phyloP scores from a whole-genome alignment of 768 basidiomycete genomes.

The Suillus subluteus region DNA sequence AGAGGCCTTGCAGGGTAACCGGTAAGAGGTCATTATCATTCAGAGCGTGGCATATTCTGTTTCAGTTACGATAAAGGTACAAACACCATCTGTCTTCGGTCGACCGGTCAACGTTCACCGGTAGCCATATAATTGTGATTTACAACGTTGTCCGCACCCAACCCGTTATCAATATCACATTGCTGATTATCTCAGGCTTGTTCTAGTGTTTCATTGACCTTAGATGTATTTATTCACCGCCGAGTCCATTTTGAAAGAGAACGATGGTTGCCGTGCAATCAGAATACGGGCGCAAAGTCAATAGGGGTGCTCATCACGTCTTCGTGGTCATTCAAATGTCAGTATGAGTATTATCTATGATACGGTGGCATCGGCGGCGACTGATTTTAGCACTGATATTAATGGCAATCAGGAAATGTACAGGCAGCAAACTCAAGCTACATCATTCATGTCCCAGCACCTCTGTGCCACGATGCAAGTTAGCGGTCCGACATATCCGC shows the following conservation, averaged over 20 bases:
- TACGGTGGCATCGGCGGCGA: background rate
- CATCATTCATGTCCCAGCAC: too few relatives aligned
- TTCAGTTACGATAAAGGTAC: background rate
- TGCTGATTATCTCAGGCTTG: conserved; percentile 27
- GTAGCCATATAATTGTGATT: conserved; percentile 47
- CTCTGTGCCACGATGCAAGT: too few relatives aligned
- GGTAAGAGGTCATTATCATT: conserved; percentile 34
- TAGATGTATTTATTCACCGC: conserved; percentile 43
- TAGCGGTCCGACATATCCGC: too few relatives aligned
- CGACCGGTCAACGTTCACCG: background rate
- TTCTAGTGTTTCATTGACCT: conserved; percentile 50
- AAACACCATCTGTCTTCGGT: background rate
- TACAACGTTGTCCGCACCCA: conserved; percentile 46
- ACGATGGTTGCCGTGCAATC: conserved; percentile 51
- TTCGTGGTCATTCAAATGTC: background rate
- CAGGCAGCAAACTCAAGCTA: background rate
- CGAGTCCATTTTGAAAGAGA: conserved; percentile 47
- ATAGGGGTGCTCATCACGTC: background rate
- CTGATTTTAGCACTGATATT: background rate
- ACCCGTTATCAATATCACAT: conserved; percentile 50
- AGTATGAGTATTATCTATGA: background rate
- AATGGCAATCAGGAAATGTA: background rate
- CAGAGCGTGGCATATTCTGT: conserved; percentile 51
- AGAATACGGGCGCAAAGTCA: background rate
- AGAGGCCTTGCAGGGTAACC: conserved; percentile 21